These are phyloP conservation scores for Datura wrightii DNA, from an alignment of 257 asterid species.

Conservation along the genomic window DNA sequence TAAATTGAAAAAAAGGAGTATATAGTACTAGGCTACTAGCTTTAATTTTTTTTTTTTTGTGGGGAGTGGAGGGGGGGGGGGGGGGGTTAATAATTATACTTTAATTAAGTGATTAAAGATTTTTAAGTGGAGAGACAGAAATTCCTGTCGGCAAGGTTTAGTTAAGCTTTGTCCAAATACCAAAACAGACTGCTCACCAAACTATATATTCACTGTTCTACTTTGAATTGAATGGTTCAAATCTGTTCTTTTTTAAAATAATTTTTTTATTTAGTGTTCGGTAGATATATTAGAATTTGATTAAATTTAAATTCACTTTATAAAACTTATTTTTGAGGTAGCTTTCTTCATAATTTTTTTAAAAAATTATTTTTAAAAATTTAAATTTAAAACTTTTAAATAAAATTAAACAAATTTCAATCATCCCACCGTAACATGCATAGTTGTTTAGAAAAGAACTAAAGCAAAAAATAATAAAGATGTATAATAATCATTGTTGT, in stretches of 20 bases:
- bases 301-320: fast-evolving
- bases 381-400: neutral
- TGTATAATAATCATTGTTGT: conserved; percentile 59
- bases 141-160: conserved; percentile 77
- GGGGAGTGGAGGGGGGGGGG: neutral
- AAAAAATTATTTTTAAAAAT: too few species aligned
- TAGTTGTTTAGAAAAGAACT: neutral
- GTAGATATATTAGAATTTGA: neutral
- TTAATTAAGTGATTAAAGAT: neutral
- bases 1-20: too few species aligned
- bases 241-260: neutral
- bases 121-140: conserved; percentile 68
- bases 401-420: neutral
- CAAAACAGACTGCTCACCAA: conserved; percentile 78
- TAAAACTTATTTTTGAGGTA: neutral
- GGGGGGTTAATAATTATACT: neutral
- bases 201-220: conserved; percentile 19
- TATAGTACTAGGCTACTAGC: neutral
- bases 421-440: neutral
- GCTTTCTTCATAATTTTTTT: too few species aligned
- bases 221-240: conserved; percentile 35
- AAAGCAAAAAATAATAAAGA: conserved; percentile 36
- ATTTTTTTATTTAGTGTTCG: fast-evolving
- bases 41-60: neutral
- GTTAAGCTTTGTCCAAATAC: conserved; percentile 43